Base-by-base conservation (phyloP, 371 early-diverging fungal species). In the Rhizomucor pusillus region DNA sequence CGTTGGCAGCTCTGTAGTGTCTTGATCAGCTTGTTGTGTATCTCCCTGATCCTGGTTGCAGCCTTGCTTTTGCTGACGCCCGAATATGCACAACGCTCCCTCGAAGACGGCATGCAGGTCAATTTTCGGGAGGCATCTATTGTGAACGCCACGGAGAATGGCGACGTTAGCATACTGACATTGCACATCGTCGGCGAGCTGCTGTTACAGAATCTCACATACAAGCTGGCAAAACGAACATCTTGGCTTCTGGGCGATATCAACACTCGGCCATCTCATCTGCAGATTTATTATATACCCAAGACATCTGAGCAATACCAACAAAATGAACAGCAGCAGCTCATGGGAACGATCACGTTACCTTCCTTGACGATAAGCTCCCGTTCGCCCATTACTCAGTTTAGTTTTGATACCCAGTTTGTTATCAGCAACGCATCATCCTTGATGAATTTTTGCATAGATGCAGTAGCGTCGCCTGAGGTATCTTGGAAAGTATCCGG, bases 151-250 rank as follows among this genome's bases (percentile, higher is more conserved):
- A 59, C 72, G 20, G 48, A 66, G 13, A 57, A 62, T 16, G 50
- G 54, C 13, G 46, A 49, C 5, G 39, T 29, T 6, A 64, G 63
- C 24, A 35, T 62, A n/a, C 57, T 75, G 34, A 52, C 65, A 5
- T 56, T 78, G 59, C 79, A 78, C 40, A 67, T 78, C 23, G 47
- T 61, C 10, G 78, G 75, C 2, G 43, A 65, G 20, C 62, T 78
- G 11, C 45, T 54, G 18, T 52, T 78, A 5, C 33, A 54, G 7
- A 52, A 73, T 4, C 34, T 22, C 1, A 50, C 69, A 3, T 69
- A 65, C 35, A 43, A 45, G 18, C 47, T 73, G 7, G 58, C 58
- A 12, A 37, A 55, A 9, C 60, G 56, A 40, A 53, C 63, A 20
- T 55, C 60, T 16, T 37, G 36, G 24, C 4, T 74, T 6, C 63